Evolutionary conservation across 225 moss, liverwort and hornwort species (phyloP), one percentile per base, ranked within the genome.

Genomic region (Straminergon stramineum): DNA sequence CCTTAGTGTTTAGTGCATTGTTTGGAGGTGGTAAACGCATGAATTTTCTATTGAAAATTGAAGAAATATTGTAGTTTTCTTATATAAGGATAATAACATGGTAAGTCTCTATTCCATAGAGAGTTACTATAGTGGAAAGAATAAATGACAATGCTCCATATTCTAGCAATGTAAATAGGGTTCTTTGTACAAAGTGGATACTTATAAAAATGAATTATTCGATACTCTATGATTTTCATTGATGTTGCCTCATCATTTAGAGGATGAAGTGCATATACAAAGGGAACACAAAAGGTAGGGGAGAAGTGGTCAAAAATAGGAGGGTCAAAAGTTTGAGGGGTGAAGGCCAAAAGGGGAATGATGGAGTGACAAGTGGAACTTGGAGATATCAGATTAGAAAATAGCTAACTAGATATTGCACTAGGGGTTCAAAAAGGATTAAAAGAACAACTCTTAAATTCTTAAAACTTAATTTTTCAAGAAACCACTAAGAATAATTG

Each of bases 191-290:
- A 41, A 41, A 41, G 9, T 41, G 3, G 9, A 5, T 71, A 26
- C 4, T 71, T 26, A 24, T 41, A 23, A 71, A n/a, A 41, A 71
- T 41, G 39, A 71, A 41, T 26, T 15, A 41, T 71, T 41, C 15
- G 15, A 26, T 41, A 41, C 1, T 43, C 0, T 43, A 0, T 0
- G 0, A 3, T 10, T 17, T 70, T 45, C n/a, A n/a, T n/a, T 3
- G 0, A 4, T 69, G 7, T 69, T 15, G 2, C 4, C 5, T 4
- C 26, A 15, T 43, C 0, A 0, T 73, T 43, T 10, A 43, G 1
- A 0, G 10, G 3, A 41, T 2, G 28, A 45, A 1, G 16, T 15
- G 2, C 1, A 2, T 45, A 17, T 43, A 1, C 8, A 26, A 27
- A 43, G 5, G 9, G 10, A 73, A 27, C 9, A 10, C 27, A 43